Evolutionary conservation across 495 filamentous ascomycete genomes (phyloP), one percentile per base, ranked within the genome.

Genomic region (Penicillium angulare): DNA sequence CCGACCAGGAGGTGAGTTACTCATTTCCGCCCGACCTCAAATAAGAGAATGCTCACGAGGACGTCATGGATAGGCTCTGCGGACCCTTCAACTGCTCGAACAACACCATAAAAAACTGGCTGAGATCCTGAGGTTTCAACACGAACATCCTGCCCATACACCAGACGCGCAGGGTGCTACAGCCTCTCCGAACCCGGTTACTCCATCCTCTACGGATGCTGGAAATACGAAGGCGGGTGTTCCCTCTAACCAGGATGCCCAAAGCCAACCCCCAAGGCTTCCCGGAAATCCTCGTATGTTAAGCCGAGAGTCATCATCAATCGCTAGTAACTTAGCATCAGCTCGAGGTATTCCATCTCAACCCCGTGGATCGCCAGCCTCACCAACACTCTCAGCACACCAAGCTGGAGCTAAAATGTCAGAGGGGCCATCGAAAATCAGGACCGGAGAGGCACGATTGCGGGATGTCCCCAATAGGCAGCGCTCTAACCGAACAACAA

Each of bases 251-350:
- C 53, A 59, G 21, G 72, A 73, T 52, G 41, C 63, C 6, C 64
- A 68, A 34, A 66, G 67, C 21, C 59, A 66, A 21, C 67, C 64
- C 21, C 69, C 74, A 24, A 64, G 64, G 41, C 59, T 70, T 17
- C 55, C 47, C n/a, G 66, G 56, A 45, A 74, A 64, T 63, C 73
- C 65, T 62, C 86, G 69, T 56, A 72, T 75, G 57, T 80, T 63
- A 44, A 78, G 59, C 56, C 82, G 85, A 36, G 89, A 90, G 26
- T 80, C 84, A 5, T 92, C 92, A 0, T 95, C 91, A 3, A 95
- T 96, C 47, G 92, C 90, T 29, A 96, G 84, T 62, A 95, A 96
- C 56, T 73, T 97, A 7, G 92, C 92, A 0, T 90, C 89, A 2
- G 92, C 90, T 5, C 77, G 92, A 51, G 92, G 92, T 16, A 96